Conservation (phyloP, 208 protist species). For the Phytomonas sp. region DNA sequence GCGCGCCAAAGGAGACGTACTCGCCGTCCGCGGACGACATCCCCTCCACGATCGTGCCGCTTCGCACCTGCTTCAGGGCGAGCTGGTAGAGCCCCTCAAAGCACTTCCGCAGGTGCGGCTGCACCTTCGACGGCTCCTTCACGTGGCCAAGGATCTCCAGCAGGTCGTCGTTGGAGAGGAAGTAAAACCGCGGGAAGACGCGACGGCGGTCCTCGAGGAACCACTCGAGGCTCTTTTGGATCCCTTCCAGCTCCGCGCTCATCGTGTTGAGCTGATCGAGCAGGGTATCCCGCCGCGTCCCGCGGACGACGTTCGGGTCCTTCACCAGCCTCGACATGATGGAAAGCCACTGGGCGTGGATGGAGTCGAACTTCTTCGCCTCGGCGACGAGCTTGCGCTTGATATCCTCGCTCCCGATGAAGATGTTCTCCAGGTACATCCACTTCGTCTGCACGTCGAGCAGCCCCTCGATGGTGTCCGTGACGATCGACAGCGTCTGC, state of each 20-base stretch:
- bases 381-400: constrained; percentile 95
- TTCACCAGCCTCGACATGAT: constrained; percentile 84
- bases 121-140: constrained; percentile 94
- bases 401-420: constrained; percentile 96
- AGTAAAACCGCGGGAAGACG: constrained; percentile 97
- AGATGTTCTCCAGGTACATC: constrained; percentile 98
- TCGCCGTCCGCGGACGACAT: constrained; percentile 91
- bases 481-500: constrained; percentile 89
- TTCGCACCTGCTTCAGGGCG: constrained; percentile 68
- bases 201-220: constrained; percentile 96
- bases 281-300: constrained; percentile 86
- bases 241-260: constrained; percentile 92
- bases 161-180: constrained; percentile 96
- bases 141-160: constrained; percentile 97
- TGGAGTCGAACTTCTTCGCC: constrained; percentile 92
- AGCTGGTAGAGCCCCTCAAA: constrained; percentile 94
- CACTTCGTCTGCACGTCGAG: constrained; percentile 93
- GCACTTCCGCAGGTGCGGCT: constrained; percentile 96
- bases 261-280: constrained; percentile 91
- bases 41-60: constrained; percentile 64
- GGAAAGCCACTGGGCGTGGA: constrained; percentile 93
- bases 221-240: constrained; percentile 95
- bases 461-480: constrained; percentile 91
- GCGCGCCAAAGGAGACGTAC: constrained; percentile 82
- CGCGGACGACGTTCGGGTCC: constrained; percentile 84